phyloP scores from a whole-genome alignment of 495 filamentous ascomycete genomes.

The Cercophora scortea region DNA sequence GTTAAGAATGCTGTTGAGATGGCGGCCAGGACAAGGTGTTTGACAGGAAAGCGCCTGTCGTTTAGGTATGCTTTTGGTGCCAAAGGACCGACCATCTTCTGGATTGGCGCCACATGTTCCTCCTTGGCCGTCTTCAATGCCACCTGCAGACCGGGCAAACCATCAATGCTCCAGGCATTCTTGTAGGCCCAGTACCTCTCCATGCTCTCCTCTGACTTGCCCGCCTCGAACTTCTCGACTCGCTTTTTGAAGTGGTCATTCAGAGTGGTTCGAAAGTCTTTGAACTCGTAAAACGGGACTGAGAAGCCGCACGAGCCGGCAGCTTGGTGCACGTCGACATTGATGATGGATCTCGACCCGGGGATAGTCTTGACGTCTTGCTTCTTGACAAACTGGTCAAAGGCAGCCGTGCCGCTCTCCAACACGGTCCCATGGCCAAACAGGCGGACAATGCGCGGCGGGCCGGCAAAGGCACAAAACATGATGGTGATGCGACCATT shows the following conservation, averaged over 20 bases:
- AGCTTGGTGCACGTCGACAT: slow-evolving; percentile 61
- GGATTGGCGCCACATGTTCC: slow-evolving; percentile 37
- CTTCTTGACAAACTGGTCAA: slow-evolving; percentile 37
- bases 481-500: slow-evolving; percentile 66
- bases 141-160: slow-evolving; percentile 41
- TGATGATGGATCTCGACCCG: slow-evolving; percentile 54
- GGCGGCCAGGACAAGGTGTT: slow-evolving; percentile 9
- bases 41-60: slow-evolving; percentile 1
- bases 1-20: slow-evolving; percentile 4
- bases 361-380: slow-evolving; percentile 33
- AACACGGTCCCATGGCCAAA: slow-evolving; percentile 61
- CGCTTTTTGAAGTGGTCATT: slow-evolving; percentile 41
- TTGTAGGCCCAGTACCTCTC: slow-evolving; percentile 52
- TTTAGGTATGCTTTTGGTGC: slow-evolving; percentile 17
- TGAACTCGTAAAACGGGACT: slow-evolving; percentile 46
- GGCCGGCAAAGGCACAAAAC: slow-evolving; percentile 59
- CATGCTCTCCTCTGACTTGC: slow-evolving; percentile 42
- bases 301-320: slow-evolving; percentile 44
- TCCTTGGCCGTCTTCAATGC: slow-evolving; percentile 30
- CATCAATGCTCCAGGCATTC: slow-evolving; percentile 47
- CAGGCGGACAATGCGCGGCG: slow-evolving; percentile 61
- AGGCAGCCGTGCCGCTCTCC: slow-evolving; percentile 45
- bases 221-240: slow-evolving; percentile 29
- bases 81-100: slow-evolving; percentile 43
- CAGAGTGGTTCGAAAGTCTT: slow-evolving; percentile 35